Conservation (phyloP, 169 alveolate species). For the Blepharisma undulans region DNA sequence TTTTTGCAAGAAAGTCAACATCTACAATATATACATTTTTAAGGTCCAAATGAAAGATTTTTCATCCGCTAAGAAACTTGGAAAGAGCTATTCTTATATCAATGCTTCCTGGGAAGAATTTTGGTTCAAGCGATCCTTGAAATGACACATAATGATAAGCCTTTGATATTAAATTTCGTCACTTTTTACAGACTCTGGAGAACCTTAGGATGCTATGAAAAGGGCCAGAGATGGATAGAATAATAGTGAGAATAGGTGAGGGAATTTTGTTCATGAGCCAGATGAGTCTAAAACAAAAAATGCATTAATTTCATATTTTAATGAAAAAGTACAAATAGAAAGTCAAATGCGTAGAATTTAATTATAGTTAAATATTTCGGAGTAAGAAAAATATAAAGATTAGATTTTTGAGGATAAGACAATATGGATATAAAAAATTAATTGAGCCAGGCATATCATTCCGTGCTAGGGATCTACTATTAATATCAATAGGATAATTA, state of each 20-base stretch:
- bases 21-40: background rate
- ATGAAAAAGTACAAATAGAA: background rate
- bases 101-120: background rate
- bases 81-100: background rate
- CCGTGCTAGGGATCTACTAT: background rate
- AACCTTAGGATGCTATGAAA: background rate
- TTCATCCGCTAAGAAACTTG: background rate
- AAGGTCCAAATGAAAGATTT: background rate
- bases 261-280: background rate
- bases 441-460: background rate
- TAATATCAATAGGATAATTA: background rate
- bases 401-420: no score
- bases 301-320: background rate
- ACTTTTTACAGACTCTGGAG: background rate
- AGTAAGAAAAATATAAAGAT: no score
- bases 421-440: background rate
- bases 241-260: background rate
- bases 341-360: no score
- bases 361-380: no score
- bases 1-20: background rate
- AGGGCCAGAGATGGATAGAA: background rate
- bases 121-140: background rate
- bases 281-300: background rate
- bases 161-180: background rate
- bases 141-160: background rate